A percentile compares a stretch with the other conserved stretches of the same genome.
phyloP scores from a whole-genome alignment of 2,329 filamentous ascomycete genomes.

The Diaporthe vexans region DNA sequence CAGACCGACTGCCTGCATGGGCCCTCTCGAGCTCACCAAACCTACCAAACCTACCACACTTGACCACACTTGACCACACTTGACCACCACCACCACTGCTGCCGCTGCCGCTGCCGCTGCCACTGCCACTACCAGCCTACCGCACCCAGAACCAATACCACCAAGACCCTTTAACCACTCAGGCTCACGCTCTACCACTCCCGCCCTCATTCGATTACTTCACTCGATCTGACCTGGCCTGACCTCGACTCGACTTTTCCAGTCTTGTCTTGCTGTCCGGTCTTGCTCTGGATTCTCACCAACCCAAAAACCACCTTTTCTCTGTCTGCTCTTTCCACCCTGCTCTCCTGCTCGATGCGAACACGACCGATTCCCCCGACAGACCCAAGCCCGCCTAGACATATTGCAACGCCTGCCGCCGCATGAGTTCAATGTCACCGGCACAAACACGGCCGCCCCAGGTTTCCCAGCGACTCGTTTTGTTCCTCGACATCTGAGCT shows the following conservation, averaged over 20 bases:
- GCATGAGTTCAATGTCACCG: constrained; percentile 7
- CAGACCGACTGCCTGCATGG: background rate
- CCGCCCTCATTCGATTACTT: constrained; percentile 13
- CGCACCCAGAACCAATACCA: constrained; percentile 19
- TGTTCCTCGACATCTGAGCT: background rate
- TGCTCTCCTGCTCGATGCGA: background rate
- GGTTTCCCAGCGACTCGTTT: constrained; percentile 5
- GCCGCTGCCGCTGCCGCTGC: background rate
- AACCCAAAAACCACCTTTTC: background rate
- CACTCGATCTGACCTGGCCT: constrained; percentile 5
- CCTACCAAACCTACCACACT: no score
- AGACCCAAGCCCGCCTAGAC: constrained; percentile 6
- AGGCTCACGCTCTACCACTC: background rate
- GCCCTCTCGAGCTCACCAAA: background rate
- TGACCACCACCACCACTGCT: background rate
- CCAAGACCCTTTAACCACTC: constrained; percentile 7
- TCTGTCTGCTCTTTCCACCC: constrained; percentile 17
- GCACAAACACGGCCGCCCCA: background rate
- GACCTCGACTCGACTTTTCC: background rate
- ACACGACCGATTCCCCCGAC: constrained; percentile 11
- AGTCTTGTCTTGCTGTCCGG: background rate
- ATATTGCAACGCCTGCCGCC: background rate
- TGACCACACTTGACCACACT: background rate
- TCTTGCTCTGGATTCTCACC: background rate
- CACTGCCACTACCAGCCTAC: background rate